phyloP scores from a whole-genome alignment of 768 basidiomycete species.

The Amanita jacksonii region DNA sequence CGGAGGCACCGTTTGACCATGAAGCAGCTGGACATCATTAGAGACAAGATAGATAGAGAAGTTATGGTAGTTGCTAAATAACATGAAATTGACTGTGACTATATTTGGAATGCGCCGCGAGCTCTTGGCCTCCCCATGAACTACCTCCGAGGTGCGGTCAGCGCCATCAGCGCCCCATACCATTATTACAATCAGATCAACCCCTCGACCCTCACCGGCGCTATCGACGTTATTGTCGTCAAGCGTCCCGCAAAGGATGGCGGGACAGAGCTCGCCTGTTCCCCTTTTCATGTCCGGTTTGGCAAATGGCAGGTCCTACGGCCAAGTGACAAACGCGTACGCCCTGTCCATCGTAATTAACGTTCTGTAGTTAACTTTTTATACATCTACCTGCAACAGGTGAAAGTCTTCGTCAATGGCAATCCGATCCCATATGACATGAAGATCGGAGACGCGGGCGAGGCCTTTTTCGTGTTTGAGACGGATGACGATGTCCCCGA shows the following conservation, averaged over 20 bases:
- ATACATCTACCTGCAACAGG: constrained; percentile 34
- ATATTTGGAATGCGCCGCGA: no score
- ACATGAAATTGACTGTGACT: not conserved
- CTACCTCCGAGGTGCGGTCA: constrained; percentile 81
- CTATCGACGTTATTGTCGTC: constrained; percentile 98
- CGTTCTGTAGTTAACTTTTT: not conserved
- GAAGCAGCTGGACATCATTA: constrained; percentile 30
- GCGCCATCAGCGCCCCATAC: constrained; percentile 77
- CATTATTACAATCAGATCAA: constrained; percentile 90
- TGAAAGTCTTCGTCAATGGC: constrained; percentile 84
- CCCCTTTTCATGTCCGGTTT: constrained; percentile 95
- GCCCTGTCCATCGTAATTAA: constrained; percentile 8
- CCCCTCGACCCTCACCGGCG: constrained; percentile 93
- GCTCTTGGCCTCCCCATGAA: constrained; percentile 44
- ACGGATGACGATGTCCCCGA: constrained; percentile 91
- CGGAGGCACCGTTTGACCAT: constrained; percentile 62
- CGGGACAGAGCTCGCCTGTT: constrained; percentile 69
- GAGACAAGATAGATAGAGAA: constrained; percentile 7
- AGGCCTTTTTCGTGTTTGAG: constrained; percentile 98
- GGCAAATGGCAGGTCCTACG: constrained; percentile 95
- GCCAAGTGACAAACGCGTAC: constrained; percentile 87
- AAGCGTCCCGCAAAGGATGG: constrained; percentile 58
- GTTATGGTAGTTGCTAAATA: not conserved
- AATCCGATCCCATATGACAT: constrained; percentile 83
- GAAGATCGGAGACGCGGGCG: constrained; percentile 98